Evolutionary conservation across 441 rosid species (phyloP), one percentile per base, ranked within the genome.

Genomic region (Mallotus repandus): DNA sequence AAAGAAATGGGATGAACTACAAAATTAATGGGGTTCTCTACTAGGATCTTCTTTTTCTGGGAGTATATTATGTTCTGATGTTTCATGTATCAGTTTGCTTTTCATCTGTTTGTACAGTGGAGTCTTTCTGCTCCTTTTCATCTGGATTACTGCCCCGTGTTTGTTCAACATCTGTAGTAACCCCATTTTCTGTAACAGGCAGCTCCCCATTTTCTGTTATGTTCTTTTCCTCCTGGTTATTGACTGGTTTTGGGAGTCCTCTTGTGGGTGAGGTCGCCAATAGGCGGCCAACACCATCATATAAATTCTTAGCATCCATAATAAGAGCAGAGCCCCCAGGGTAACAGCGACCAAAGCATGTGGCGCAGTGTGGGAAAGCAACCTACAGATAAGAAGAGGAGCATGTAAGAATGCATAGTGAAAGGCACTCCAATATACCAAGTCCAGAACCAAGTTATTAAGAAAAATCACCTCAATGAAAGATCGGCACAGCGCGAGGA

Each of bases 281-380:
- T 67, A 93, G 79, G 50, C 91, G 89, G 62, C 76, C 76, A 18
- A 93, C 65, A 66, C 98, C 93, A 2, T 87, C 91, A 48, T 84
- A 89, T 63, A 83, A 69, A 50, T 76, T 84, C 84, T 93, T 91
- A 2, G 92, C 92, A 56, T 93, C 95, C 92, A 87, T 85, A 48
- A 95, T 70, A 22, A 93, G 82, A 45, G 80, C 84, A 64, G 84
- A 85, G 74, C 95, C 98, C 25, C 96, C 95, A 0, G 90, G 91
- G 81, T 91, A 93, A 80, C 97, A 95, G 59, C 96, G 90, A n/a
- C 95, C 99, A 22, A 91, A 95, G 86, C 98, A 91, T 60, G 89
- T 81, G 13, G 95, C 95, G 48, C 93, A 86, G 77, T 93, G 91
- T n/a, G 94, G 94, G 75, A 84, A 90, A 38, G 86, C 96, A 75